These are phyloP conservation scores for Haplosporangium sp. DNA, from an alignment of 371 early-diverging fungal species.

Conservation along the genomic window DNA sequence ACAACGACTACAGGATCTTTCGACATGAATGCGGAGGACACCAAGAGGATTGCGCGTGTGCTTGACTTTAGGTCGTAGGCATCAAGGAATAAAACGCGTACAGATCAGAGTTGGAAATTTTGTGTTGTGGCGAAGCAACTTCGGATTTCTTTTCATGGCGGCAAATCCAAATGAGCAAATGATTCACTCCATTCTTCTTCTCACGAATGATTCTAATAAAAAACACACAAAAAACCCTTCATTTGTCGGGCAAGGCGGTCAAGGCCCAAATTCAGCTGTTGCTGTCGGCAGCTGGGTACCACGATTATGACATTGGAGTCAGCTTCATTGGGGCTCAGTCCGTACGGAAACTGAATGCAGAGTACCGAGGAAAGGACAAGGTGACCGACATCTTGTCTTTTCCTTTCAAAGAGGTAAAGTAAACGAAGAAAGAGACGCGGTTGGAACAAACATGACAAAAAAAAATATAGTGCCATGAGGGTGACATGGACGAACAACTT, in stretches of 20 bases:
- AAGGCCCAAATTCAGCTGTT: slow-evolving; percentile 42
- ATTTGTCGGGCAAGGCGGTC: slow-evolving; percentile 3
- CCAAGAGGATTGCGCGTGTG: slow-evolving; percentile 31
- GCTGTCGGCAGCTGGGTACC: slow-evolving; percentile 59
- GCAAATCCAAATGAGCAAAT: neutral
- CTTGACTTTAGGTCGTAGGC: slow-evolving; percentile 24
- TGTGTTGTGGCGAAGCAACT: neutral
- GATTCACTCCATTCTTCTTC: neutral
- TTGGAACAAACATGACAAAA: neutral
- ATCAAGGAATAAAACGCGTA: neutral
- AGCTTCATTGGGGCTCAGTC: slow-evolving; percentile 54
- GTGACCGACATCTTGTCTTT: slow-evolving; percentile 68
- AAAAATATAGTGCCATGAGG: neutral
- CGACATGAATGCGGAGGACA: slow-evolving; percentile 25
- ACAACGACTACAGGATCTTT: slow-evolving; percentile 12
- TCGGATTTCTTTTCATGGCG: neutral
- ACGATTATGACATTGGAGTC: slow-evolving; percentile 63
- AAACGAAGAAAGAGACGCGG: neutral
- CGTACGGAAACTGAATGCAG: slow-evolving; percentile 55
- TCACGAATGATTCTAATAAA: slow-evolving; percentile 45
- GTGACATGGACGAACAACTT: neutral
- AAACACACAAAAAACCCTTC: slow-evolving; percentile 33
- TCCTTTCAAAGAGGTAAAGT: slow-evolving; percentile 56
- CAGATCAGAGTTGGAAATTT: neutral
- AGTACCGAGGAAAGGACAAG: slow-evolving; percentile 57